Base-by-base conservation (phyloP, 768 basidiomycete species). In the Russula brevipes region DNA sequence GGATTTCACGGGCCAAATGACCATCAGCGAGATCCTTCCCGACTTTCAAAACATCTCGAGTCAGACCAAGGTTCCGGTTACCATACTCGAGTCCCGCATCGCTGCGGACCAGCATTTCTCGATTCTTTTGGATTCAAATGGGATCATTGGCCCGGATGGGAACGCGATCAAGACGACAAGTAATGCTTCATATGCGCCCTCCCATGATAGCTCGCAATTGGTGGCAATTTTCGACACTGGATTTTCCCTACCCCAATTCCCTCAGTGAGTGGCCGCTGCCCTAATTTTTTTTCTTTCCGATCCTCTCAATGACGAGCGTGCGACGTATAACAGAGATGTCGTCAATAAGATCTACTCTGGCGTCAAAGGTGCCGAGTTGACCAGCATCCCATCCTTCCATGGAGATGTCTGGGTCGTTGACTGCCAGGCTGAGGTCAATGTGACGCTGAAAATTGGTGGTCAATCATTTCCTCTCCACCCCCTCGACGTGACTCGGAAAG, bases 151-250 rank as follows among this genome's bases (percentile, higher is more conserved):
- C 0, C 85, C 85, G 0, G 79, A 85, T 61, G 84, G 84, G 8
- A 70, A 80, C 17, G 73, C 83, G 10, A 85, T 92, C 66, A 65
- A 76, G 44, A 75, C 30, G 6, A 64, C 31, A 5, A 49, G 46
- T 16, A 59, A 84, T 59, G 74, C 81, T n/a, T 86, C 87, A 4
- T 82, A 86, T 64, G 88, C 87, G 1, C 87, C 86, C 10, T 79
- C 77, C 59, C 86, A 86, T n/a, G 85, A 86, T 0, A 71, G 76
- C 51, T 80, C 81, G 49, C 84, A 85, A 67, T 74, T 82, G 9
- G 85, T 84, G 3, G 82, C 81, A 4, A 76, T 89, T 4, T 74
- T 89, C 35, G 89, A 90, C 69, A 85, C 85, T 6, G 89, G 89
- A 0, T 88, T 86, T 69, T 79, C 85, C 0, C 74, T 88, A 4